Conservation (phyloP, 306 rosid species). For the Prunus mume region DNA sequence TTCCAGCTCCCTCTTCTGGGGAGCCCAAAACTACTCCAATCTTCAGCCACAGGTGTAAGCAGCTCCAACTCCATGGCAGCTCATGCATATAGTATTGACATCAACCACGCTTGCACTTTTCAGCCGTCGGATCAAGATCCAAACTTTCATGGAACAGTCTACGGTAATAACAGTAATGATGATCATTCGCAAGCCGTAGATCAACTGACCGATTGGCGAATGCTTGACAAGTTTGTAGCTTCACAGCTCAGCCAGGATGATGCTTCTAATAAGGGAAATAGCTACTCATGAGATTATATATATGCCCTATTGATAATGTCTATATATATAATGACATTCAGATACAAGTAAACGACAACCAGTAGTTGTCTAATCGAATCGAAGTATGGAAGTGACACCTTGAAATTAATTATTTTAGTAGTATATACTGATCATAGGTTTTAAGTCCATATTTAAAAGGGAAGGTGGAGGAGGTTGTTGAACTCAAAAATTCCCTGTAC, state of each 20-base stretch:
- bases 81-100: constrained; percentile 33
- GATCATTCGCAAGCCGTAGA: constrained; percentile 38
- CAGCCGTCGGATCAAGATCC: constrained; percentile 37
- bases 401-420: neutral
- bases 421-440: neutral
- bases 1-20: constrained; percentile 66
- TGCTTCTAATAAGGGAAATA: constrained; percentile 37
- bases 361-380: constrained; percentile 42
- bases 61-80: constrained; percentile 30
- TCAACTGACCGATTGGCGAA: constrained; percentile 84
- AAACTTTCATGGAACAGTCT: constrained; percentile 30
- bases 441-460: neutral
- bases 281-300: constrained; percentile 21
- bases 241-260: constrained; percentile 85
- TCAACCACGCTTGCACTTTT: constrained; percentile 31
- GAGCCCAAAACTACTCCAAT: constrained; percentile 43
- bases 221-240: constrained; percentile 89
- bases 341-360: constrained; percentile 55
- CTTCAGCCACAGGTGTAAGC: constrained; percentile 20
- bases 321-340: constrained; percentile 21
- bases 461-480: constrained; percentile 4
- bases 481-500: constrained; percentile 48
- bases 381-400: constrained; percentile 59
- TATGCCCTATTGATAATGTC: neutral
- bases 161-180: constrained; percentile 14